These are phyloP conservation scores for Exophiala spinifera DNA, from an alignment of 2,329 filamentous ascomycete species.

Conservation along the genomic window DNA sequence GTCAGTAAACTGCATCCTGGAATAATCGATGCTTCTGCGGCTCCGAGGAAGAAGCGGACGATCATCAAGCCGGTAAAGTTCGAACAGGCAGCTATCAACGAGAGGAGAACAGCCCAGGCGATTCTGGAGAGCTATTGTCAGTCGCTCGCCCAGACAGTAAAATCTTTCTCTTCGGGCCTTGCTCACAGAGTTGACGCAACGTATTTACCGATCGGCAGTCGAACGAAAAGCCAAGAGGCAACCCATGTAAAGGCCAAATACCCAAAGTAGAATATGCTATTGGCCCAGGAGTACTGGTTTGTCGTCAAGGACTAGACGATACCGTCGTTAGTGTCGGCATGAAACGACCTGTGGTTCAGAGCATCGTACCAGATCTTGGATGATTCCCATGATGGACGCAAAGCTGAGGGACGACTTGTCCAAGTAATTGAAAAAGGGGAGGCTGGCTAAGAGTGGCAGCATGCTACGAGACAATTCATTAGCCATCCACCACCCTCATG, in stretches of 20 bases:
- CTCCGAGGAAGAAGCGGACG: slow-evolving; percentile 43
- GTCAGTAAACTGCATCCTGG: slow-evolving; percentile 38
- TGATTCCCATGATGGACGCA: slow-evolving; percentile 36
- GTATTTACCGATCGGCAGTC: slow-evolving; percentile 38
- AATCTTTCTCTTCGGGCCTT: no score
- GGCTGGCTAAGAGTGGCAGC: no score
- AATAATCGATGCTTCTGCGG: slow-evolving; percentile 38
- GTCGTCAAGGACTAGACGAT: no score
- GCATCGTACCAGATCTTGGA: slow-evolving; percentile 30
- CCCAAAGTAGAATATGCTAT: slow-evolving; percentile 37
- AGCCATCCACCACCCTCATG: no score
- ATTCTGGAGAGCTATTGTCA: no score
- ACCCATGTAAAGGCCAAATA: slow-evolving; percentile 41
- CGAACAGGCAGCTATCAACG: slow-evolving; percentile 30
- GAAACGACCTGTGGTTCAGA: background rate
- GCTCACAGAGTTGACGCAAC: slow-evolving; percentile 30
- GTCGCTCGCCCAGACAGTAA: no score
- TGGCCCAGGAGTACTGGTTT: slow-evolving; percentile 34
- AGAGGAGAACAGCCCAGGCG: no score
- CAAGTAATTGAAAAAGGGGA: no score
- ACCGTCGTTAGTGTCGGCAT: no score
- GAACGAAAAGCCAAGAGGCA: slow-evolving; percentile 38
- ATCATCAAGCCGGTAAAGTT: slow-evolving; percentile 40
- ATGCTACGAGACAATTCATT: no score
- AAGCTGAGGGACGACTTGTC: slow-evolving; percentile 38